Conservation (phyloP, 73 alveolate species). For the Paramecium sonneborni region DNA sequence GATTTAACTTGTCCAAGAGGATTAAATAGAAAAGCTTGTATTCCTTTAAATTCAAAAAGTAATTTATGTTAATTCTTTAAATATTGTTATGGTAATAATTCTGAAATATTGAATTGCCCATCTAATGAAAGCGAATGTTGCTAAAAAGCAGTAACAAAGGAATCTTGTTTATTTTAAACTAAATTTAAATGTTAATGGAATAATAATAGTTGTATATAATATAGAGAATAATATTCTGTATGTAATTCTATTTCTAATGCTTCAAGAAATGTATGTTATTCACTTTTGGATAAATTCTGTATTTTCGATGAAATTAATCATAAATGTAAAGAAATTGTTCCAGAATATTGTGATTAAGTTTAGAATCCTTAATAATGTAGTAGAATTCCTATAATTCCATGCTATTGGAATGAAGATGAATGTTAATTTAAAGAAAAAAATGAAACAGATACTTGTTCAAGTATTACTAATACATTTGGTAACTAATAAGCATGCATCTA, state of each 20-base stretch:
- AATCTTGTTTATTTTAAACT: conserved; percentile 7
- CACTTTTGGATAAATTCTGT: neutral
- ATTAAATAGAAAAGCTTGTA: neutral
- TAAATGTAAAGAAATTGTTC: neutral
- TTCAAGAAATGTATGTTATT: neutral
- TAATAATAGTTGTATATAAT: neutral
- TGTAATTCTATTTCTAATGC: neutral
- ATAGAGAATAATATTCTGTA: neutral
- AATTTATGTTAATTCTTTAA: neutral
- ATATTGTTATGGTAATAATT: neutral
- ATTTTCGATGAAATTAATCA: neutral
- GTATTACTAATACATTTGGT: neutral
- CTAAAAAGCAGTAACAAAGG: neutral
- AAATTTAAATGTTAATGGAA: neutral
- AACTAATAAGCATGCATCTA: neutral
- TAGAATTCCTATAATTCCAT: neutral
- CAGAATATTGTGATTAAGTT: neutral
- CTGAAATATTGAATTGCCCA: neutral
- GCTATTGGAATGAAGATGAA: neutral
- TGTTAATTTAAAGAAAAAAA: neutral
- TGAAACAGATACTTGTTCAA: neutral
- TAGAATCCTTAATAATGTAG: neutral
- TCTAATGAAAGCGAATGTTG: neutral
- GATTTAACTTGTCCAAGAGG: neutral
- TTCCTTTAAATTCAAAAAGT: neutral